A percentile compares a stretch with the other conserved stretches of the same genome.
Conservation (phyloP, 179 eudicot species). For the Gypsophila paniculata region DNA sequence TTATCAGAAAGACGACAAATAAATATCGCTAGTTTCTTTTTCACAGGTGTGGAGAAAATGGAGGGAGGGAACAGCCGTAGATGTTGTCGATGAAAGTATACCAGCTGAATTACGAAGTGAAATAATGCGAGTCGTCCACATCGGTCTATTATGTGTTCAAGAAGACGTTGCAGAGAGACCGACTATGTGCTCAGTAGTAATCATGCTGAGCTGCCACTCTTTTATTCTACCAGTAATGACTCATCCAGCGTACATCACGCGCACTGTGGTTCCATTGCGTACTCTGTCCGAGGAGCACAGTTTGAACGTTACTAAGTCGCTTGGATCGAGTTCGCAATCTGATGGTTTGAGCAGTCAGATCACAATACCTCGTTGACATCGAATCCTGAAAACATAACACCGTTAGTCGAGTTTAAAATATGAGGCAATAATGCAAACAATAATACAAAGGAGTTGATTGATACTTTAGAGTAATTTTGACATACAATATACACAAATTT, state of each 20-base stretch:
- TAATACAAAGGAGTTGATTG: too few relatives aligned
- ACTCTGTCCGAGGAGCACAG: constrained; percentile 5
- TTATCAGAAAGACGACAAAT: background rate
- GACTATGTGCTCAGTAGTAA: constrained; percentile 30
- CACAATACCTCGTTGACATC: background rate
- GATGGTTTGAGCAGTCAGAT: background rate
- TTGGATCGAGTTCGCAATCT: background rate
- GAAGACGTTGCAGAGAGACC: constrained; percentile 34
- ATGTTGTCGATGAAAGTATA: constrained; percentile 34
- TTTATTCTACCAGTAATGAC: constrained; percentile 26
- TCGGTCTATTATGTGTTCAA: constrained; percentile 49
- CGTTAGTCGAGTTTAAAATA: background rate
- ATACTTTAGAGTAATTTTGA: too few relatives aligned
- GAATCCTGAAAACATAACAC: background rate
- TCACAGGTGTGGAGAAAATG: constrained; percentile 55
- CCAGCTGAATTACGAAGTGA: constrained; percentile 10
- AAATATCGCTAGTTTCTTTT: background rate
- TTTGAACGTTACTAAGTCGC: background rate
- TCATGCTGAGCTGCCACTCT: constrained; percentile 32
- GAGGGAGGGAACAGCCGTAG: constrained; percentile 27
- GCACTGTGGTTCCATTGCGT: constrained; percentile 1
- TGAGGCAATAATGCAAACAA: too few relatives aligned
- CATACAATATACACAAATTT: too few relatives aligned
- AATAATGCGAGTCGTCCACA: constrained; percentile 38
- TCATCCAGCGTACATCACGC: constrained; percentile 27